Base-by-base conservation (phyloP, 192 early-diverging fungal genomes). In the Coemansia sp. region DNA sequence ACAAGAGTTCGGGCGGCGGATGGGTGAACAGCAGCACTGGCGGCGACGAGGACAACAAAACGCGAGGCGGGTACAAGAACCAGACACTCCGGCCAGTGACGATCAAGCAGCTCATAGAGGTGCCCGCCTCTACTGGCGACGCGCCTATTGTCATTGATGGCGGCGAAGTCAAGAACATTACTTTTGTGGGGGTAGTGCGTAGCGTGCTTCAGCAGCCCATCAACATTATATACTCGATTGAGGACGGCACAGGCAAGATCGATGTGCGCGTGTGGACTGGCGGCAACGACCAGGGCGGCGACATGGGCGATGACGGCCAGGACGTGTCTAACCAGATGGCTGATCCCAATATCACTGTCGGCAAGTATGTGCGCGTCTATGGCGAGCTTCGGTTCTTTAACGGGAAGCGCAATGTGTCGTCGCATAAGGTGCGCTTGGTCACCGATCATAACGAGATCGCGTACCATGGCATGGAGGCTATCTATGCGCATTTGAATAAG, bases 31-130 rank as follows among this genome's bases (percentile, higher is more conserved):
- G 60, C 17, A 15, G 29, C 31, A 32, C 55, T 19, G 68, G 63
- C 23, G 80, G 66, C 39, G 74, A 73, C 48, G 78, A 80, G 19
- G 66, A 72, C 63, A 73, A 63, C 70, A 76, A 76, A 64, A 34
- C 64, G 53, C 82, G 82, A 19, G 83, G 83, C 37, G 83, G 83
- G 21, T 74, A 75, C 64, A 69, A 68, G 64, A 74, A 76, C 69
- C 89, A 94, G 61, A 86, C 90, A 1, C 83, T 95, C 14, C 87
- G 92, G 21, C 93, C 93, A 19, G 90, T 96, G 21, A 93, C 93
- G 14, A 88, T 95, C 73, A 92, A 92, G 72, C 92, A 93, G 74
- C 74, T 96, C 9, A 29, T 75, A 6, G 72, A 74, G 17, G 81
- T 87, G 5, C 71, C 73, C 0, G 72, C 83, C 39, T 67, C 77